Evolutionary conservation across 176 grass and related monocot genomes (phyloP).

Genomic region (Phoenix roebelenii): DNA sequence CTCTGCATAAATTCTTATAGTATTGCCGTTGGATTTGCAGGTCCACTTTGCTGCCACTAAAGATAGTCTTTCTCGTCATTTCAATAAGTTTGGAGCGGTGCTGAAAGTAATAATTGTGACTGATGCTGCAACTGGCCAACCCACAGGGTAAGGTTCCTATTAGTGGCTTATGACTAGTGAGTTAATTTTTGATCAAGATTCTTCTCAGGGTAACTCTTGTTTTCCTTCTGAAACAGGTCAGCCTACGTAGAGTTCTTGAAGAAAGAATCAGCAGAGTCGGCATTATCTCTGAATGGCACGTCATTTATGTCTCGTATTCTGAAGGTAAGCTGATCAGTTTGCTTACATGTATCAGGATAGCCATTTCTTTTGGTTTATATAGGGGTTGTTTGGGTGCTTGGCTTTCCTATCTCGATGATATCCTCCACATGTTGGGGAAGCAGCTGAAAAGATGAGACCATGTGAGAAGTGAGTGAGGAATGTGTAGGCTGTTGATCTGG

Average conservation of each 20-base stretch:
- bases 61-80: slow-evolving; percentile 80
- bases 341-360: too few species aligned
- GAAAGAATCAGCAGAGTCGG: slow-evolving; percentile 77
- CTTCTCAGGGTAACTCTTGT: too few species aligned
- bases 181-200: too few species aligned
- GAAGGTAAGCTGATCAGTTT: slow-evolving; percentile 39
- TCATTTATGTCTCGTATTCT: slow-evolving; percentile 94
- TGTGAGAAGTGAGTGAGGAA: too few species aligned
- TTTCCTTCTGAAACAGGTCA: slow-evolving; percentile 33
- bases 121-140: slow-evolving; percentile 77
- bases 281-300: slow-evolving; percentile 80
- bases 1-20: too few species aligned
- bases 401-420: too few species aligned
- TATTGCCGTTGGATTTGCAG: slow-evolving; percentile 28
- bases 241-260: slow-evolving; percentile 83
- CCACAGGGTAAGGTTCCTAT: slow-evolving; percentile 59
- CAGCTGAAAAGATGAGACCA: too few species aligned
- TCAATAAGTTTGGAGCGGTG: slow-evolving; percentile 95
- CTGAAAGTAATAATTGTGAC: slow-evolving; percentile 89
- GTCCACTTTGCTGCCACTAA: slow-evolving; percentile 95
- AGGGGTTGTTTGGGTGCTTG: too few species aligned
- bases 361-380: too few species aligned
- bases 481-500: too few species aligned
- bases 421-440: too few species aligned
- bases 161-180: not conserved